phyloP scores from a whole-genome alignment of 2,329 filamentous ascomycete genomes.

The Penicillium decumbens region DNA sequence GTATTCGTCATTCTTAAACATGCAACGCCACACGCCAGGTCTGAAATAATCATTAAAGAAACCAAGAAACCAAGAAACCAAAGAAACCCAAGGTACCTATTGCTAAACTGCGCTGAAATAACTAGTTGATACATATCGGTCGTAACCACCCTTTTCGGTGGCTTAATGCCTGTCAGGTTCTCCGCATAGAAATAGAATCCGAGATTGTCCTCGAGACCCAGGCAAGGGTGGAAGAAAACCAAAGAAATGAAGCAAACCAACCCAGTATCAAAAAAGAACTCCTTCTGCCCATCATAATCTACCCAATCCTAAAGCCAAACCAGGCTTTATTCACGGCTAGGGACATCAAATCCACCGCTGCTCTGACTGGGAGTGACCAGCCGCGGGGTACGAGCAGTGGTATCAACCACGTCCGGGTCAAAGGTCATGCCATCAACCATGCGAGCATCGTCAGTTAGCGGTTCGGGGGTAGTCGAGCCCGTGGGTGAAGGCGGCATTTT shows the following conservation, averaged over 20 bases:
- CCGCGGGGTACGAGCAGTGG: slow-evolving; percentile 57
- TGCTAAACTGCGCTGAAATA: slow-evolving; percentile 6
- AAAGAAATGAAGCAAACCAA: slow-evolving; percentile 6
- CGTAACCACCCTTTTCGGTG: slow-evolving; percentile 4
- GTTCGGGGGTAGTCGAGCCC: slow-evolving; percentile 41
- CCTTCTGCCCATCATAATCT: slow-evolving; percentile 12
- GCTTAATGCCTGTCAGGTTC: not conserved
- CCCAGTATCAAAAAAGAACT: slow-evolving; percentile 6
- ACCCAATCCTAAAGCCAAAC: not conserved
- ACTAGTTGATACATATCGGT: slow-evolving; percentile 8
- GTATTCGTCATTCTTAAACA: not conserved
- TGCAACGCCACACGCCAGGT: not conserved
- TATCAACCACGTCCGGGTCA: slow-evolving; percentile 59
- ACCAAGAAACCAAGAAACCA: not conserved
- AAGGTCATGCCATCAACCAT: slow-evolving; percentile 66
- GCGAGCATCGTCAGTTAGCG: slow-evolving; percentile 50
- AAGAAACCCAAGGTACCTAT: not conserved
- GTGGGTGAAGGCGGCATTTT: slow-evolving; percentile 40
- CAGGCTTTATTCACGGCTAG: slow-evolving; percentile 21
- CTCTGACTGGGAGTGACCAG: slow-evolving; percentile 37
- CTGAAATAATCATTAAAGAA: not conserved
- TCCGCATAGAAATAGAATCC: slow-evolving; percentile 13
- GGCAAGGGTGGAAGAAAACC: slow-evolving; percentile 2
- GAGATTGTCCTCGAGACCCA: not conserved
- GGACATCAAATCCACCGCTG: slow-evolving; percentile 13